These are phyloP conservation scores for Fagopyrum homotropicum DNA, from an alignment of 148 eudicot genomes.

Conservation along the genomic window DNA sequence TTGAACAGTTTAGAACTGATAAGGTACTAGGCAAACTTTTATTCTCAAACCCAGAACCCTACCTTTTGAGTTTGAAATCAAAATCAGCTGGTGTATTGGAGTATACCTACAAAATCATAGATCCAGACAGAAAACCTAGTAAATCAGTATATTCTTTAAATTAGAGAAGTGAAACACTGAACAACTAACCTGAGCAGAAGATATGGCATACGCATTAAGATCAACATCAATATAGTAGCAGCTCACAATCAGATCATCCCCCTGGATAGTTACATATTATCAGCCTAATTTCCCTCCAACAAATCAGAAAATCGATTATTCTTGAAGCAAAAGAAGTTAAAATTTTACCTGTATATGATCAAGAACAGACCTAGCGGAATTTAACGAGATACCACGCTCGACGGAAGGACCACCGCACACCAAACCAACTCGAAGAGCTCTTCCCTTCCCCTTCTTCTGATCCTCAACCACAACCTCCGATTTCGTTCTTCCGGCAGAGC, in stretches of 20 bases:
- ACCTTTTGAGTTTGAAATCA: slow-evolving; percentile 89
- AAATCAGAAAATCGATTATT: neutral
- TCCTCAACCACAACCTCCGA: slow-evolving; percentile 17
- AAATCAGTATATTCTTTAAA: too few species aligned
- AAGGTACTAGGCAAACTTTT: slow-evolving; percentile 1
- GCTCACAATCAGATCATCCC: slow-evolving; percentile 64
- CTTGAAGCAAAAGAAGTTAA: neutral
- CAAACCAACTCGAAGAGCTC: slow-evolving; percentile 60
- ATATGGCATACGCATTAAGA: slow-evolving; percentile 76
- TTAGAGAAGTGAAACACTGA: neutral
- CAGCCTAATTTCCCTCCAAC: neutral
- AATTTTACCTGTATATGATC: slow-evolving; percentile 76
- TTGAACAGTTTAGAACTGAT: slow-evolving; percentile 3
- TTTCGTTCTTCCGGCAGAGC: neutral
- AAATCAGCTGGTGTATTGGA: slow-evolving; percentile 95
- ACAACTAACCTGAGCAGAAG: slow-evolving; percentile 71
- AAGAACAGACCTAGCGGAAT: slow-evolving; percentile 84
- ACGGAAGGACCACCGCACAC: slow-evolving; percentile 89
- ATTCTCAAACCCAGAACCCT: slow-evolving; percentile 11
- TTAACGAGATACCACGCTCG: slow-evolving; percentile 85
- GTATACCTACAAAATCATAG: slow-evolving; percentile 47
- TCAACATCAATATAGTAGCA: slow-evolving; percentile 79
- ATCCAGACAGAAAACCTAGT: neutral
- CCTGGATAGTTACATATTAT: slow-evolving; percentile 28
- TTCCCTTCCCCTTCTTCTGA: slow-evolving; percentile 12